Base-by-base conservation (phyloP, 2,329 filamentous ascomycete genomes). In the Aspergillus glaucus region DNA sequence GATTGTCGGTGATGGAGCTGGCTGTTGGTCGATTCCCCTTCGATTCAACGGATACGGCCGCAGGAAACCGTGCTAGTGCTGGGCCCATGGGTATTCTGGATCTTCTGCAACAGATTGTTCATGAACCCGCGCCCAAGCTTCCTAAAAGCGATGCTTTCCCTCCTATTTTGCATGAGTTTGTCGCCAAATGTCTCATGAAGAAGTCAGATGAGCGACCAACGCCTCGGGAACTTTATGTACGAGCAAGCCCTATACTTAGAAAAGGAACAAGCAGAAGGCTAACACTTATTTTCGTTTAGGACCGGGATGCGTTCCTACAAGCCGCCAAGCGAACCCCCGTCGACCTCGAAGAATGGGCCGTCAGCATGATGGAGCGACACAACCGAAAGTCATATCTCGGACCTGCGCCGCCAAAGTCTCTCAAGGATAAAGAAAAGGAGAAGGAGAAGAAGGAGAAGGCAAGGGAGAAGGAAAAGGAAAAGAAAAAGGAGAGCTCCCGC, bases 81-180 rank as follows among this genome's bases (percentile, higher is more conserved):
- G 83, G 82, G 1, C 93, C 93, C 1, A 91, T 94, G 64, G 93
- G 93, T 56, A 98, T 98, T 60, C 78, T 98, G 48, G 93, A 98
- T 71, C 79, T 98, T 50, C 76, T 98, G 43, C 93, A 98, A 71
- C 91, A 95, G 67, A 98, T 98, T 67, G 93, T 98, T 21, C 87
- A 97, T 65, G 93, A 98, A 69, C 90, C 91, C 3, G 89, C 93
- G 3, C 93, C 93, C 1, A 91, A 82, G 66, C 79, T 98, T 45
- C 93, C 93, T 39, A 95, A 96, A 80, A 96, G 91, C 64, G 93
- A 97, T 65, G 93, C 93, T 2, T 98, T 98, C 77, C 93, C 93
- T 1, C 81, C 84, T 24, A 97, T 97, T 55, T 73, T 98, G 43
- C 92, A 97, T 61, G 90, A 97, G 56, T 95, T 97, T 82, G 92